Conservation (phyloP, 2,329 filamentous ascomycete genomes). For the Xylogone sp. region DNA sequence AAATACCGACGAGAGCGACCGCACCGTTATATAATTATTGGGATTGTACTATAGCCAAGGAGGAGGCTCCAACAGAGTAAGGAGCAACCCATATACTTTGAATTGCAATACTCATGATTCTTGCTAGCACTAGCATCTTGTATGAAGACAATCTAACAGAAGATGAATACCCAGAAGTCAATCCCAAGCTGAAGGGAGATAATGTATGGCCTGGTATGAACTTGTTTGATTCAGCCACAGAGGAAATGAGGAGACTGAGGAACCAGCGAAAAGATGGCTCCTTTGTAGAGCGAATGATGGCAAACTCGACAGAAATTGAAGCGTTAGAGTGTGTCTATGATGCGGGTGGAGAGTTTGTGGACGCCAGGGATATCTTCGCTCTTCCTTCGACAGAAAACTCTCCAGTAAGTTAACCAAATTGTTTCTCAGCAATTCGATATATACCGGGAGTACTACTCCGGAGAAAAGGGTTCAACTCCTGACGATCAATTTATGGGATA, state of each 20-base stretch:
- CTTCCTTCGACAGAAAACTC: slow-evolving; percentile 49
- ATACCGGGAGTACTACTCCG: too few species aligned
- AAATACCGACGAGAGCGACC: slow-evolving; percentile 16
- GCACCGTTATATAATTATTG: neutral
- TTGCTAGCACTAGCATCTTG: neutral
- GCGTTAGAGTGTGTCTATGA: slow-evolving; percentile 64
- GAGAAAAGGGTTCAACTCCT: too few species aligned
- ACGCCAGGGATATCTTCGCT: slow-evolving; percentile 56
- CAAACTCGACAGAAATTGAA: slow-evolving; percentile 59
- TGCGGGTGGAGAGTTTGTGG: slow-evolving; percentile 44
- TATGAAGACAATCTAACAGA: neutral
- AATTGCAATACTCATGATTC: neutral
- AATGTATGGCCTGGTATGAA: slow-evolving; percentile 75
- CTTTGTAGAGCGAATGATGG: slow-evolving; percentile 63
- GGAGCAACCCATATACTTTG: neutral
- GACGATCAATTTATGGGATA: neutral
- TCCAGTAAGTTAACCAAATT: slow-evolving; percentile 36
- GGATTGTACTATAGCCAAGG: neutral
- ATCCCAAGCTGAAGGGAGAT: slow-evolving; percentile 53
- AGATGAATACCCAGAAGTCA: slow-evolving; percentile 1
- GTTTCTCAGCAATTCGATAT: neutral
- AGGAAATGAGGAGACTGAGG: slow-evolving; percentile 67
- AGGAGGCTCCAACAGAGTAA: neutral
- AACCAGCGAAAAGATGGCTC: slow-evolving; percentile 77
- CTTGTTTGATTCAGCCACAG: slow-evolving; percentile 75